Percentiles rank a stretch among this genome's conserved stretches.
phyloP scores from a whole-genome alignment of 352 stramenopile genomes.

The Phytopythium litorale region DNA sequence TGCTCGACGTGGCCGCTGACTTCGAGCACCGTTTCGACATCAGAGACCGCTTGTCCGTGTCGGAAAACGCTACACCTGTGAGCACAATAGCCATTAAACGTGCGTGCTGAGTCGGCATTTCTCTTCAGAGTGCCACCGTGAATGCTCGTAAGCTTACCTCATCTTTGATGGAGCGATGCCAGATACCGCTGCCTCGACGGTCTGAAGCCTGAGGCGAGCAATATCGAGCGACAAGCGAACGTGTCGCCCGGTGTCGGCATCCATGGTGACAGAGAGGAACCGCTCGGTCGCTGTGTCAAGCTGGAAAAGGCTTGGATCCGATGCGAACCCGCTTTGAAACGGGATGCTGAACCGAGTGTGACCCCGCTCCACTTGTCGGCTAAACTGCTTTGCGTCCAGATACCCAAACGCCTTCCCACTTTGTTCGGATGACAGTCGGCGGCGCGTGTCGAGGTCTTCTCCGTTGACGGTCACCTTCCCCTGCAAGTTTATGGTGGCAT shows the following conservation, averaged over 20 bases:
- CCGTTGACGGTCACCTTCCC: conserved; percentile 61
- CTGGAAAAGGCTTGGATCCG: conserved; percentile 16
- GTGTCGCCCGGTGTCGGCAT: conserved; percentile 10
- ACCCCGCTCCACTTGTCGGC: conserved; percentile 6
- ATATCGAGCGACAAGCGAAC: conserved; percentile 28
- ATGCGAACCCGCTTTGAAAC: conserved; percentile 29
- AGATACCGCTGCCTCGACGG: conserved; percentile 2
- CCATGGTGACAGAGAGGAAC: conserved; percentile 12
- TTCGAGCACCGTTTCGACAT: conserved; percentile 26
- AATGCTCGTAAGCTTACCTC: conserved; percentile 13
- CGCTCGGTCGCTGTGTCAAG: conserved; percentile 17
- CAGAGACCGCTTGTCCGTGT: conserved; percentile 7
- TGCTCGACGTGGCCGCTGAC: conserved; percentile 29
- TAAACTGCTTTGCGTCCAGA: conserved; percentile 25
- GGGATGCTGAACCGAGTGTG: conserved; percentile 23
- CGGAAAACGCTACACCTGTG: conserved; percentile 38
- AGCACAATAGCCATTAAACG: neutral
- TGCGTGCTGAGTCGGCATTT: neutral
- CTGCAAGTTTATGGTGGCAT: conserved; percentile 28
- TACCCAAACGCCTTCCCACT: conserved; percentile 22
- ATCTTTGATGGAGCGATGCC: conserved; percentile 20
- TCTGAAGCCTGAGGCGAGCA: conserved; percentile 22
- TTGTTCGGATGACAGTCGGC: conserved; percentile 13
- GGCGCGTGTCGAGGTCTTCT: conserved; percentile 26
- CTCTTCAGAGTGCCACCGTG: neutral